phyloP scores from a whole-genome alignment of 345 rosid species.

The Rhodamnia argentea region DNA sequence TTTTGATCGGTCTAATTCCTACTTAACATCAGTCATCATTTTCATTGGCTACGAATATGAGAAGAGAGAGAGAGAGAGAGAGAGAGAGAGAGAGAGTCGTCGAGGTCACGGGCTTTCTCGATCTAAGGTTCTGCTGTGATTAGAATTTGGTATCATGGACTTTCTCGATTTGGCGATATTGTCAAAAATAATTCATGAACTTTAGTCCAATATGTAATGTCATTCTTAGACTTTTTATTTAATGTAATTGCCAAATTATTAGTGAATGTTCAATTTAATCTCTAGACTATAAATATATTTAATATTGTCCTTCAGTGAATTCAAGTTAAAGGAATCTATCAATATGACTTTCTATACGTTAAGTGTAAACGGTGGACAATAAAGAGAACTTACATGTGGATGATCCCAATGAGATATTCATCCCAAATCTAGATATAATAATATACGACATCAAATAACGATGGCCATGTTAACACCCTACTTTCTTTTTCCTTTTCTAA shows the following conservation, averaged over 20 bases:
- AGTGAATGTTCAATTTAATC: neutral
- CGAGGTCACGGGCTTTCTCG: neutral
- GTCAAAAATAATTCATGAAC: neutral
- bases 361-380: neutral
- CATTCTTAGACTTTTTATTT: neutral
- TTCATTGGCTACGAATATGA: neutral
- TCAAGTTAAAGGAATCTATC: neutral
- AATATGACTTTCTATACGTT: neutral
- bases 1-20: neutral
- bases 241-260: neutral
- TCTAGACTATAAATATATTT: neutral
- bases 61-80: too few relatives aligned
- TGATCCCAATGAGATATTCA: neutral
- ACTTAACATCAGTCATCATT: neutral
- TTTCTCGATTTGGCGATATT: neutral
- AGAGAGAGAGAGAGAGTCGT: neutral
- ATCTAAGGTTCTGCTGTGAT: neutral
- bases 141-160: neutral
- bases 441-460: neutral
- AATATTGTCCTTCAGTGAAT: neutral
- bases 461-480: neutral
- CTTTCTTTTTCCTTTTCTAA: neutral
- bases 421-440: neutral
- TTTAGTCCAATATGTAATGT: neutral
- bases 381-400: neutral